A percentile compares a stretch with the other conserved stretches of the same genome.
Conservation (phyloP, 148 eudicot species). For the Amaranthus cruentus region DNA sequence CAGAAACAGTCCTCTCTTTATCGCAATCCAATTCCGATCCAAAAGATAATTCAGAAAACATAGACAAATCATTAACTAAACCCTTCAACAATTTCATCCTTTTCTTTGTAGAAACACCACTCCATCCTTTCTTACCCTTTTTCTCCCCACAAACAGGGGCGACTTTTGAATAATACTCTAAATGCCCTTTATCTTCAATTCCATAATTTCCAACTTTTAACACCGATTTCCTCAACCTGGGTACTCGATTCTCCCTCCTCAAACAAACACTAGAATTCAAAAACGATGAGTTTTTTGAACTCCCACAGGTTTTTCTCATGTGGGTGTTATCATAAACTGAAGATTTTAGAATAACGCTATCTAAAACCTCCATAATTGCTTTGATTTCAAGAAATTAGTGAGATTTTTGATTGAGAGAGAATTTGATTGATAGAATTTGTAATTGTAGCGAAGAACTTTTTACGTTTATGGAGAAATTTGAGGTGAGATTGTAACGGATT, state of each 20-base stretch:
- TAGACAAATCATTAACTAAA: slow-evolving; percentile 37
- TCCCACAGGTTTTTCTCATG: slow-evolving; percentile 4
- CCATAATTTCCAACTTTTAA: slow-evolving; percentile 17
- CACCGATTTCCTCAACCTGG: slow-evolving; percentile 4
- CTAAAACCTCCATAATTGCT: slow-evolving; percentile 30
- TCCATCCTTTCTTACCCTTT: slow-evolving; percentile 34
- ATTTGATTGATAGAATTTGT: background rate
- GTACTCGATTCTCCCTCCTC: slow-evolving; percentile 5
- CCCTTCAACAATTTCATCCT: slow-evolving; percentile 49
- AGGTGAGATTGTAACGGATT: background rate
- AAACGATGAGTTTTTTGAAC: background rate
- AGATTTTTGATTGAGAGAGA: background rate
- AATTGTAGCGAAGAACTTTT: background rate
- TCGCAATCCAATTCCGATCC: slow-evolving; percentile 31
- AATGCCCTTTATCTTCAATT: slow-evolving; percentile 36
- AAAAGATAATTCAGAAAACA: slow-evolving; percentile 43
- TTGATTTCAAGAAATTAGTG: background rate
- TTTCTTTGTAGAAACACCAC: slow-evolving; percentile 36
- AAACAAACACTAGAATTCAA: slow-evolving; percentile 3
- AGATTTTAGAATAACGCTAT: slow-evolving; percentile 21
- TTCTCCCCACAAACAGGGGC: slow-evolving; percentile 13
- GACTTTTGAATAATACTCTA: slow-evolving; percentile 33
- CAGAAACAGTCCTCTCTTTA: slow-evolving; percentile 33
- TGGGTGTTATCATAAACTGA: background rate
- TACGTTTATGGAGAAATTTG: background rate